These are phyloP conservation scores for Lipomyces sp. DNA, from an alignment of 805 yeast genomes.

Conservation along the genomic window DNA sequence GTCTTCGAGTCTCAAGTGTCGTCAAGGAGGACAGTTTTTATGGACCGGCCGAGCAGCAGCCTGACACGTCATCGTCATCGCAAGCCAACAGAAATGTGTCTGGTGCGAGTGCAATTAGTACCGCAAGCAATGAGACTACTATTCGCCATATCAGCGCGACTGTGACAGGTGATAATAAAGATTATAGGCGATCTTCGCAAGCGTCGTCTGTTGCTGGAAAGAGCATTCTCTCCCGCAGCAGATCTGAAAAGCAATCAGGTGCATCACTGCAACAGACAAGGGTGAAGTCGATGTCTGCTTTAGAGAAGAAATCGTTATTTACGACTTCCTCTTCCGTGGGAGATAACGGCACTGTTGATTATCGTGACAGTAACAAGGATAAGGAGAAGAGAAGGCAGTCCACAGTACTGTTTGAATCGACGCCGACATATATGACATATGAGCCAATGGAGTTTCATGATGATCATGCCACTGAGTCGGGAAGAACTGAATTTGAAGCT, in stretches of 20 bases:
- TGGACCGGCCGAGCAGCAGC: not conserved
- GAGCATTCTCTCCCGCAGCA: not conserved
- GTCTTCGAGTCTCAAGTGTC: constrained; percentile 11
- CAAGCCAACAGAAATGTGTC: too few relatives aligned
- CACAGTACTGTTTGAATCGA: too few relatives aligned
- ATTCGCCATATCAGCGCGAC: constrained; percentile 5
- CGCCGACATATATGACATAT: too few relatives aligned
- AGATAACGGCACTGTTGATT: too few relatives aligned
- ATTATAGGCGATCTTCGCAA: not conserved
- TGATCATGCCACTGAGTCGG: not conserved
- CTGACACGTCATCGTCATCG: too few relatives aligned
- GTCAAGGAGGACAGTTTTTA: constrained; percentile 12
- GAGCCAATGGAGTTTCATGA: too few relatives aligned
- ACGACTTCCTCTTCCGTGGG: too few relatives aligned
- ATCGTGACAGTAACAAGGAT: too few relatives aligned
- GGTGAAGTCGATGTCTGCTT: too few relatives aligned
- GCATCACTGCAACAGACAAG: too few relatives aligned
- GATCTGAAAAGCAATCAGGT: not conserved
- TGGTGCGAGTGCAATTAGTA: constrained; percentile 5
- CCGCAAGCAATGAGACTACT: constrained; percentile 14
- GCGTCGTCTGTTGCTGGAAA: not conserved
- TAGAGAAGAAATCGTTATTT: too few relatives aligned
- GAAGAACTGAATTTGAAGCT: not conserved
- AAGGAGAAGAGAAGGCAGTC: too few relatives aligned
- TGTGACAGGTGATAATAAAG: not conserved